These are phyloP conservation scores for Cenococcum geophilum DNA, from an alignment of 495 filamentous ascomycete species.

Conservation along the genomic window DNA sequence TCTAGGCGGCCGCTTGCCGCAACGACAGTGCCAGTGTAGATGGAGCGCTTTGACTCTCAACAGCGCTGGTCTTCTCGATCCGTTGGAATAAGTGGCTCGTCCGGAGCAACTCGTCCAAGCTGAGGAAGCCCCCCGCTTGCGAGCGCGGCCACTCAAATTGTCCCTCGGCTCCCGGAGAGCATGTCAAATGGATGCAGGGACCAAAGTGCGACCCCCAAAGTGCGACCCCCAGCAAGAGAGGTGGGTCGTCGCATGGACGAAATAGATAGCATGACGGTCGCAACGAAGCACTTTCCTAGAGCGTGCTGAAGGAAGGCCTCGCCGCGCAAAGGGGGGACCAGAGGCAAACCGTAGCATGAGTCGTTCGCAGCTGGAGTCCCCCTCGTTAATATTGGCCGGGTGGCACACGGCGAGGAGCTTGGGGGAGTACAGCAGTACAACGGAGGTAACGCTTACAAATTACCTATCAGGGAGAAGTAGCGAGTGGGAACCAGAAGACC, in stretches of 20 bases:
- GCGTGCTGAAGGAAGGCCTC: not conserved
- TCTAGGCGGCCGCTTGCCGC: slow-evolving; percentile 17
- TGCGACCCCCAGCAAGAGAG: not conserved
- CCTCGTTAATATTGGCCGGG: not conserved
- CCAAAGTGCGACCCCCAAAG: slow-evolving; percentile 11
- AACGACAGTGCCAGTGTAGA: slow-evolving; percentile 20
- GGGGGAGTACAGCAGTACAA: not conserved
- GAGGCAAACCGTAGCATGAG: not conserved
- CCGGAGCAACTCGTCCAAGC: not conserved
- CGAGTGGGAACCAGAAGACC: slow-evolving; percentile 9
- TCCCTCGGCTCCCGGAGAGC: not conserved
- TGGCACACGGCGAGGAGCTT: slow-evolving; percentile 1
- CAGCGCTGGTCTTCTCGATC: not conserved
- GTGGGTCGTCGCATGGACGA: slow-evolving; percentile 8
- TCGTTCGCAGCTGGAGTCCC: slow-evolving; percentile 2
- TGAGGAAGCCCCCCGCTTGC: not conserved
- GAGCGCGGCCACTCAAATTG: not conserved
- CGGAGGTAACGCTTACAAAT: slow-evolving; percentile 7
- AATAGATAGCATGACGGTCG: not conserved
- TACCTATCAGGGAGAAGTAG: slow-evolving; percentile 2
- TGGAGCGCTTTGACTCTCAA: not conserved
- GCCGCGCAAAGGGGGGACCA: not conserved
- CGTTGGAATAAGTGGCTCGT: not conserved
- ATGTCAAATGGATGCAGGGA: slow-evolving; percentile 1
- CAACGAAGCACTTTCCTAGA: not conserved